Evolutionary conservation across 2,329 filamentous ascomycete species (phyloP).

Genomic region (Xylaria arbuscula): DNA sequence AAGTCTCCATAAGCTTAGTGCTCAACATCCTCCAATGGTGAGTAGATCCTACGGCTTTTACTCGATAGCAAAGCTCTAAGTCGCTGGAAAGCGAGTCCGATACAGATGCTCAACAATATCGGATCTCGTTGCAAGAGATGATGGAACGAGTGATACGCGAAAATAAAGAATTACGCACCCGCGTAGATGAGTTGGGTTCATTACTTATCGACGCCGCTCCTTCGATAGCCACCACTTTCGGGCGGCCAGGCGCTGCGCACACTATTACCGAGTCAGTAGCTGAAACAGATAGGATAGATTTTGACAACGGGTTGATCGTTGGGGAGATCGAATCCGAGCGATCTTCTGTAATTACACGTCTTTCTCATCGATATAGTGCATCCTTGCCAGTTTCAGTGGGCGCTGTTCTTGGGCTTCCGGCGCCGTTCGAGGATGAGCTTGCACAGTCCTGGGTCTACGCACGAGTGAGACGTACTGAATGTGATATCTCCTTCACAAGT

Average conservation of each 20-base stretch:
- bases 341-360: too few relatives aligned
- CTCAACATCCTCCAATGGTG: conserved; percentile 29
- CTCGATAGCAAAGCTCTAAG: neutral
- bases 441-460: conserved; percentile 23
- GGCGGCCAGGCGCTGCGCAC: neutral
- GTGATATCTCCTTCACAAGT: conserved; percentile 24
- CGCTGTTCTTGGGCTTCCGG: neutral
- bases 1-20: conserved; percentile 27
- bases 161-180: conserved; percentile 17
- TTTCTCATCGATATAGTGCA: neutral
- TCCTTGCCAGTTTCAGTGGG: neutral
- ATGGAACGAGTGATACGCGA: too few relatives aligned
- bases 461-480: conserved; percentile 13
- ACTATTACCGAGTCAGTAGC: neutral
- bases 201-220: neutral
- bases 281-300: neutral
- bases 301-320: neutral
- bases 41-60: neutral
- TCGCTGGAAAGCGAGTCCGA: conserved; percentile 26
- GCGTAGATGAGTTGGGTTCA: neutral
- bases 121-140: conserved; percentile 14
- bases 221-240: neutral
- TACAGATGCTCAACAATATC: conserved; percentile 26
- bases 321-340: neutral
- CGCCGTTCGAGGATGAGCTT: conserved; percentile 23